Evolutionary conservation across 768 basidiomycete species (phyloP).

Genomic region (Suillus subluteus): DNA sequence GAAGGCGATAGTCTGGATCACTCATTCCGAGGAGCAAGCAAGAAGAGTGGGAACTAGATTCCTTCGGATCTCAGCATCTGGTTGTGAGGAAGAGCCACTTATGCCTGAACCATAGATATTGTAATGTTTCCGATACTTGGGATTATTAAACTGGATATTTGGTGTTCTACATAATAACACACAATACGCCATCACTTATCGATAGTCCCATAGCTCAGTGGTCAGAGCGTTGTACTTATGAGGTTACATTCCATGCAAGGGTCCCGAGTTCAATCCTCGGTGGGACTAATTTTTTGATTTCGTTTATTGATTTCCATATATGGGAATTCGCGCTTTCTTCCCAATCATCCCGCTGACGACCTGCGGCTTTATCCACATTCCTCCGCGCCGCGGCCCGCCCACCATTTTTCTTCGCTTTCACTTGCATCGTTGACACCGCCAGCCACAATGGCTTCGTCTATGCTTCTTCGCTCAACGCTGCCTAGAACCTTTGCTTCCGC

Average conservation of each 20-base stretch:
- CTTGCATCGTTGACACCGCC: neutral
- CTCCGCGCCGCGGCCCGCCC: neutral
- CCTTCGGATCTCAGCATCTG: constrained; percentile 49
- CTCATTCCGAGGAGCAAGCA: constrained; percentile 83
- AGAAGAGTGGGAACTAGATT: constrained; percentile 74
- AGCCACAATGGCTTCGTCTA: constrained; percentile 51
- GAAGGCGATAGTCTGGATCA: constrained; percentile 86
- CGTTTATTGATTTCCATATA: neutral
- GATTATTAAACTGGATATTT: neutral
- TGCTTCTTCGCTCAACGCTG: constrained; percentile 52
- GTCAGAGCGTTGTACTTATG: constrained; percentile 68
- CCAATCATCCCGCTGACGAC: neutral
- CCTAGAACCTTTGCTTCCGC: constrained; percentile 44
- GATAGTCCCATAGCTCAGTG: constrained; percentile 61
- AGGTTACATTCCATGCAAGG: constrained; percentile 57
- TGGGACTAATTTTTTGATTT: constrained; percentile 52
- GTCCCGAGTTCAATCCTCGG: constrained; percentile 68
- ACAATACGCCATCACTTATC: accelerated
- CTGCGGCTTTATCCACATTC: neutral
- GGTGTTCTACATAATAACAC: neutral
- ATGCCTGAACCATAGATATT: constrained; percentile 31
- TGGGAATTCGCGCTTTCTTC: neutral
- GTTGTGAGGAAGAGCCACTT: constrained; percentile 44
- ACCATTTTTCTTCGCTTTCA: neutral
- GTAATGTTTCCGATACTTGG: neutral